Percentiles rank a stretch among this genome's conserved stretches.
Evolutionary conservation across 2,329 filamentous ascomycete species (phyloP).

Genomic region (Monosporascus sp.): DNA sequence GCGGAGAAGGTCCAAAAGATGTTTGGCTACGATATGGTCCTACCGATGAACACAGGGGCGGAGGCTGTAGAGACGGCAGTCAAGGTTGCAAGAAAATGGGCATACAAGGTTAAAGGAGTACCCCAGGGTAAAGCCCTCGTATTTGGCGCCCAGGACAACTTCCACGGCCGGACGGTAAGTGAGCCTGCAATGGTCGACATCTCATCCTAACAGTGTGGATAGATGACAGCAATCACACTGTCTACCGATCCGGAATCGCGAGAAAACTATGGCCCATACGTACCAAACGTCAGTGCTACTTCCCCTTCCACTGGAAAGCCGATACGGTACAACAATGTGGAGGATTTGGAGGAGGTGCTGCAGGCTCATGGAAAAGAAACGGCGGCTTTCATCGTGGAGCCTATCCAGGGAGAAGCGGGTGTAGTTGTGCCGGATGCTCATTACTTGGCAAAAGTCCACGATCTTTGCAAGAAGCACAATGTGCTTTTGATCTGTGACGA

Average conservation of each 20-base stretch:
- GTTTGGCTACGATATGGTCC: constrained; percentile 95
- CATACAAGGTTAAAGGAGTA: constrained; percentile 92
- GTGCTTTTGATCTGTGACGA: constrained; percentile 96
- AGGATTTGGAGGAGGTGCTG: constrained; percentile 73
- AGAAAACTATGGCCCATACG: constrained; percentile 94
- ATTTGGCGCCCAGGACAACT: constrained; percentile 84
- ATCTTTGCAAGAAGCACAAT: constrained; percentile 90
- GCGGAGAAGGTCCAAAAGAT: constrained; percentile 84
- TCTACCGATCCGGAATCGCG: constrained; percentile 93
- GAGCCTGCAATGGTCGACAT: not conserved
- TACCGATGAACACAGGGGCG: constrained; percentile 97
- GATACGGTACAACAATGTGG: constrained; percentile 82
- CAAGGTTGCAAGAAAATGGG: constrained; percentile 97
- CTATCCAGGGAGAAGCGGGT: constrained; percentile 95
- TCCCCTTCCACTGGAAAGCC: constrained; percentile 70
- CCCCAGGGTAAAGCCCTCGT: constrained; percentile 77
- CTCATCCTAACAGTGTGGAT: constrained; percentile 9
- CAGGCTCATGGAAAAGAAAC: constrained; percentile 78
- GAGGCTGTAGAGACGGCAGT: constrained; percentile 94
- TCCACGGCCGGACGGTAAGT: constrained; percentile 88
- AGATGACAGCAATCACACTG: constrained; percentile 93
- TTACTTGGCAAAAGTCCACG: constrained; percentile 76
- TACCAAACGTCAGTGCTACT: constrained; percentile 77
- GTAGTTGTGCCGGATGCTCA: constrained; percentile 90
- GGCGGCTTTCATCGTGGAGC: constrained; percentile 90